phyloP scores from a whole-genome alignment of 805 yeast genomes.

The Candida quercuum region DNA sequence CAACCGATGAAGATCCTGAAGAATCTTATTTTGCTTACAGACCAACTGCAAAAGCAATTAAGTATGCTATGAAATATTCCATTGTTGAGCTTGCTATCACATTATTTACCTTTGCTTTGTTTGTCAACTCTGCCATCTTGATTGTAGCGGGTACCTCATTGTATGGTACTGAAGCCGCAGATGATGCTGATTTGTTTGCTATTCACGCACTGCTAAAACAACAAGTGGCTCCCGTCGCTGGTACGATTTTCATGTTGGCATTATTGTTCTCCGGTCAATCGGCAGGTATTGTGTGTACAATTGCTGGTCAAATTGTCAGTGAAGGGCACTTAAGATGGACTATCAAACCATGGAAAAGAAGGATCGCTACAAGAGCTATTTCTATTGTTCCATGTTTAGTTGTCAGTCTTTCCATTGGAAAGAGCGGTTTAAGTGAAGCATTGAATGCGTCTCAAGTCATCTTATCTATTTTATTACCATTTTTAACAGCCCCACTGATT shows the following conservation, averaged over 20 bases:
- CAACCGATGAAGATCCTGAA: slow-evolving; percentile 22
- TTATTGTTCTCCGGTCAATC: slow-evolving; percentile 81
- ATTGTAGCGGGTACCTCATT: slow-evolving; percentile 79
- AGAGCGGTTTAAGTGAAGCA: slow-evolving; percentile 63
- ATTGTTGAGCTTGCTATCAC: slow-evolving; percentile 67
- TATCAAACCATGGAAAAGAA: slow-evolving; percentile 71
- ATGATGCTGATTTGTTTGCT: slow-evolving; percentile 75
- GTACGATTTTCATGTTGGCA: slow-evolving; percentile 81
- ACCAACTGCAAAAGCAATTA: slow-evolving; percentile 72
- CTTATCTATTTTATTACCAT: slow-evolving; percentile 75
- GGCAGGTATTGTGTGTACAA: slow-evolving; percentile 90
- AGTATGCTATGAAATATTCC: slow-evolving; percentile 66
- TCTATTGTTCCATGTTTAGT: slow-evolving; percentile 78
- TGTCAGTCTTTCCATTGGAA: slow-evolving; percentile 68
- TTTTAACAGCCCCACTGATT: slow-evolving; percentile 78
- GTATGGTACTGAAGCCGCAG: slow-evolving; percentile 63
- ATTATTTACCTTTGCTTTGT: slow-evolving; percentile 73
- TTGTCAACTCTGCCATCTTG: slow-evolving; percentile 80
- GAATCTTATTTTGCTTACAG: slow-evolving; percentile 44
- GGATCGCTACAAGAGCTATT: slow-evolving; percentile 71
- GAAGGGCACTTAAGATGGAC: slow-evolving; percentile 89
- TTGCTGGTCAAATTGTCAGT: slow-evolving; percentile 88
- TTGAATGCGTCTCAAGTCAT: slow-evolving; percentile 85
- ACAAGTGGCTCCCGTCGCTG: slow-evolving; percentile 69
- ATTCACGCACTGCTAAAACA: slow-evolving; percentile 60